phyloP scores from a whole-genome alignment of 495 filamentous ascomycete species.

The Aspergillus diversus region DNA sequence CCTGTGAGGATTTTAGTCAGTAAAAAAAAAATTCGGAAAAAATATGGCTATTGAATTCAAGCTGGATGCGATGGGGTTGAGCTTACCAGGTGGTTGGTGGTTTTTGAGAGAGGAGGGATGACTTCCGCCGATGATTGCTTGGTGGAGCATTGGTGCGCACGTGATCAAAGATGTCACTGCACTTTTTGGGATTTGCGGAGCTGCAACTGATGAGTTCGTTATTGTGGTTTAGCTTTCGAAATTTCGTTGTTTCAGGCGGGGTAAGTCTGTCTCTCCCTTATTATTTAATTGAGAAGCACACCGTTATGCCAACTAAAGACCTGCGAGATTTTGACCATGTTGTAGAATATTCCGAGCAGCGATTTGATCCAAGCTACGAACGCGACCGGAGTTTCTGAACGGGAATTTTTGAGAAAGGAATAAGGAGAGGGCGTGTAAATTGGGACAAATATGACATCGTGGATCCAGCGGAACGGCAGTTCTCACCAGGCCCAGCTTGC shows the following conservation, averaged over 20 bases:
- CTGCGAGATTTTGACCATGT: background rate
- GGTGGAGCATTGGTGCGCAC: slow-evolving; percentile 5
- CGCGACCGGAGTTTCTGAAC: too few species aligned
- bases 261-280: background rate
- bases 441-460: slow-evolving; percentile 52
- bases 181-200: slow-evolving; percentile 10
- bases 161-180: slow-evolving; percentile 22
- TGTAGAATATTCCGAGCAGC: too few species aligned
- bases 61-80: background rate
- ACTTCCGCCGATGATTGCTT: background rate
- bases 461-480: slow-evolving; percentile 56
- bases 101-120: slow-evolving; percentile 5
- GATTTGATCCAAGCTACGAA: too few species aligned
- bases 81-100: slow-evolving; percentile 11
- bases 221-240: background rate
- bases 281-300: background rate
- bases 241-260: background rate
- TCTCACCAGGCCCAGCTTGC: slow-evolving; percentile 68
- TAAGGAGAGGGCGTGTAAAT: too few species aligned
- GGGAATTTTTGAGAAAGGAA: too few species aligned
- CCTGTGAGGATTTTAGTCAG: background rate
- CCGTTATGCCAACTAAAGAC: background rate
- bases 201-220: background rate
- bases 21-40: background rate
- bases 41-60: background rate